phyloP scores from a whole-genome alignment of 306 rosid species.

The Vicia sativa region DNA sequence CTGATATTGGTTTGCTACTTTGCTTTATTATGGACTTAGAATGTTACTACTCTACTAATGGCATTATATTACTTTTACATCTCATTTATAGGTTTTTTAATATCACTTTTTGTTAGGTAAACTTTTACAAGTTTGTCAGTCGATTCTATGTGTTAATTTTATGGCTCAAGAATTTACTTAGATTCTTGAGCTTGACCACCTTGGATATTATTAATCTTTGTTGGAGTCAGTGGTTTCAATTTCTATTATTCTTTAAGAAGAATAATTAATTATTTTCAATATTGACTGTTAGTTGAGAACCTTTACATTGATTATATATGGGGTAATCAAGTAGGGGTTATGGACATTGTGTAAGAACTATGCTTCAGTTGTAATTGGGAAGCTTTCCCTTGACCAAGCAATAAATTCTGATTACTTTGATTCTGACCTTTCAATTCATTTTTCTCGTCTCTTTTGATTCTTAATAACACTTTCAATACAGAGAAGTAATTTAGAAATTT shows the following conservation, averaged over 20 bases:
- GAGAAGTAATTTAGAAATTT: constrained; percentile 7
- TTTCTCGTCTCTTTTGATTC: constrained; percentile 7
- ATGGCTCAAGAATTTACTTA: background rate
- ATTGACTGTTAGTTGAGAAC: background rate
- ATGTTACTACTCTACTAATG: background rate
- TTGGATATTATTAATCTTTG: background rate
- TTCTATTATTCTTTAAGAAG: background rate
- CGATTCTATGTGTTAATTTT: background rate
- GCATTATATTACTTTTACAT: background rate
- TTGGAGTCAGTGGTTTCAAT: background rate
- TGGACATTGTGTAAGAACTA: background rate
- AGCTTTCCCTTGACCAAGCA: background rate
- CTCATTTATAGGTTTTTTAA: background rate
- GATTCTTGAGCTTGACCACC: background rate
- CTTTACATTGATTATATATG: background rate
- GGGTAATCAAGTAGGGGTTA: too few species aligned
- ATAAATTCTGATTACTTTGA: background rate
- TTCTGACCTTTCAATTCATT: background rate
- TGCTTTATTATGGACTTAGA: background rate
- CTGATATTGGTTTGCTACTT: background rate
- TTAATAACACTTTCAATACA: background rate
- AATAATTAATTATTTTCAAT: background rate
- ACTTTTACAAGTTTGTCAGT: background rate
- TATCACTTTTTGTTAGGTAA: background rate
- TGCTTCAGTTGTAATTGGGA: background rate